Evolutionary conservation across 2,329 filamentous ascomycete genomes (phyloP).

Genomic region (Penicillium sp.): DNA sequence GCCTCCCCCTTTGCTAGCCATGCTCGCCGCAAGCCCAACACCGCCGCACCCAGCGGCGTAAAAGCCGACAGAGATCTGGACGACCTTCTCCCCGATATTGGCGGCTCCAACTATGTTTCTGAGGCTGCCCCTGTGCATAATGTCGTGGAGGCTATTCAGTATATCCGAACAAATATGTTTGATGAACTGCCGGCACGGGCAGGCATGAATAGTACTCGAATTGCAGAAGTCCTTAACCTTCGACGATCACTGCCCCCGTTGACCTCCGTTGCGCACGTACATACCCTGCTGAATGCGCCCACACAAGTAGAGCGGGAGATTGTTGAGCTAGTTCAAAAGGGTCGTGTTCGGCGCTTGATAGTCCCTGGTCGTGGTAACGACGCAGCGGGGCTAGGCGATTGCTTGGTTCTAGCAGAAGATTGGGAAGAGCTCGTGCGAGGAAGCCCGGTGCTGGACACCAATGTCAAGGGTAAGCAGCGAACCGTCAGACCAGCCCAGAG

Average conservation of each 20-base stretch:
- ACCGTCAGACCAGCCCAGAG: too few relatives aligned
- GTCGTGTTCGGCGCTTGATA: conserved; percentile 50
- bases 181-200: conserved; percentile 50
- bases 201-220: conserved; percentile 58
- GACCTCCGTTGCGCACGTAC: conserved; percentile 55
- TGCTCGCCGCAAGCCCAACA: conserved; percentile 38
- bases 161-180: conserved; percentile 52
- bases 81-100: conserved; percentile 48
- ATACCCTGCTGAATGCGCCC: conserved; percentile 52
- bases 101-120: conserved; percentile 47
- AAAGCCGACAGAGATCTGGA: conserved; percentile 23
- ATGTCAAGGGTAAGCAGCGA: conserved; percentile 32
- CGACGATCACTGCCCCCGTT: conserved; percentile 52
- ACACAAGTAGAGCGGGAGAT: conserved; percentile 57
- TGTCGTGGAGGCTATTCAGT: conserved; percentile 50
- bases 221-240: conserved; percentile 55
- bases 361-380: conserved; percentile 54
- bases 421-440: conserved; percentile 45
- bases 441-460: conserved; percentile 31
- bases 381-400: conserved; percentile 53
- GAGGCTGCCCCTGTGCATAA: conserved; percentile 43
- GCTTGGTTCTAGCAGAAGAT: conserved; percentile 50
- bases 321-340: conserved; percentile 47
- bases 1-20: conserved; percentile 40
- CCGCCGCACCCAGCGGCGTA: conserved; percentile 21